These are phyloP conservation scores for Ascochyta pisi DNA, from an alignment of 2,329 filamentous ascomycete species.

Conservation along the genomic window DNA sequence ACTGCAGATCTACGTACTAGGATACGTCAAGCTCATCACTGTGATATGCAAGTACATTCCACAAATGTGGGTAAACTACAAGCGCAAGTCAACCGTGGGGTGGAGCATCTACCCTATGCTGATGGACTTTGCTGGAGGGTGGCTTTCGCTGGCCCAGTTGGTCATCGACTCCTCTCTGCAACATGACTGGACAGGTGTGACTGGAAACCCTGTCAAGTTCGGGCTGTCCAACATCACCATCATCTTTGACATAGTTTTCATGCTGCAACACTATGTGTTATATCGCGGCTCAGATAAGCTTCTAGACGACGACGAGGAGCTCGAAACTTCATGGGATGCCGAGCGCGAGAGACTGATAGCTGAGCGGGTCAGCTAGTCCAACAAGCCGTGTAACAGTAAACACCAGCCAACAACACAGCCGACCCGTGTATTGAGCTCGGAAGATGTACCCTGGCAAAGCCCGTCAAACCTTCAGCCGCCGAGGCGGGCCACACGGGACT, in stretches of 20 bases:
- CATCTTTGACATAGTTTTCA: constrained; percentile 84
- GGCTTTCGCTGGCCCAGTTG: constrained; percentile 82
- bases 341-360: constrained; percentile 35
- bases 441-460: background rate
- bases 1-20: constrained; percentile 67
- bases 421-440: background rate
- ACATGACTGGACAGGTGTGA: constrained; percentile 87
- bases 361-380: constrained; percentile 14
- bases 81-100: constrained; percentile 81
- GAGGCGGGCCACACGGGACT: background rate
- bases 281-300: constrained; percentile 59
- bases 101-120: constrained; percentile 89
- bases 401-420: background rate
- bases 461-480: background rate
- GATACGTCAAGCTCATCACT: constrained; percentile 87
- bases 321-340: constrained; percentile 17
- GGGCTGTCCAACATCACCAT: constrained; percentile 85
- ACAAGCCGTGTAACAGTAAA: background rate
- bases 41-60: constrained; percentile 94
- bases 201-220: constrained; percentile 91
- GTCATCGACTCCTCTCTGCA: constrained; percentile 84
- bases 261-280: constrained; percentile 85
- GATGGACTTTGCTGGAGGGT: constrained; percentile 80
- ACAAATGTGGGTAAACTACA: constrained; percentile 72
- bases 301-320: constrained; percentile 36